Percentiles rank a stretch among this genome's conserved stretches.
Evolutionary conservation across 768 basidiomycete species (phyloP).

Genomic region (Pleurotus pulmonarius): DNA sequence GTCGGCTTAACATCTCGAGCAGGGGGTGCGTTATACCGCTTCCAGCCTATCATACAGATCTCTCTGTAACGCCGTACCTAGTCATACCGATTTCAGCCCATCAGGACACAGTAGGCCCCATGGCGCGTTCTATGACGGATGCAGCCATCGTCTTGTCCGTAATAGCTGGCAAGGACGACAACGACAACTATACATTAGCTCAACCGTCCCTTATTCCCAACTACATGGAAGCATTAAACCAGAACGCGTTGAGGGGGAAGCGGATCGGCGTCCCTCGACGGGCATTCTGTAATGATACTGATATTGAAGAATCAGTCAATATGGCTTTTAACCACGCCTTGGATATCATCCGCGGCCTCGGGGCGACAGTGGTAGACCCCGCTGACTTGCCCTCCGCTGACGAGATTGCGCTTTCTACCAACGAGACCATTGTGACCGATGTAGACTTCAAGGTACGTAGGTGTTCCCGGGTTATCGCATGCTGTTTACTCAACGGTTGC

Average conservation of each 20-base stretch:
- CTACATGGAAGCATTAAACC: constrained; percentile 48
- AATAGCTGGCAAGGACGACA: constrained; percentile 52
- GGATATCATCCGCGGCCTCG: constrained; percentile 30
- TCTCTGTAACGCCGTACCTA: constrained; percentile 14
- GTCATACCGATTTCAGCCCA: constrained; percentile 55
- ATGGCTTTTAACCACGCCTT: constrained; percentile 38
- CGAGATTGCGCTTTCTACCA: constrained; percentile 62
- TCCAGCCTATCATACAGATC: neutral
- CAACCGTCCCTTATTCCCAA: constrained; percentile 53
- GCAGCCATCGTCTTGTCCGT: constrained; percentile 52
- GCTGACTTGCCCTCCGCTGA: constrained; percentile 56
- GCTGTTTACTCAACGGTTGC: neutral
- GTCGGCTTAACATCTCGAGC: constrained; percentile 57
- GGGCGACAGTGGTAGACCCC: constrained; percentile 57
- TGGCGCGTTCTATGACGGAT: constrained; percentile 50
- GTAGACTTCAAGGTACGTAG: constrained; percentile 54
- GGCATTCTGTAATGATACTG: constrained; percentile 29
- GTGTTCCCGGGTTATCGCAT: neutral
- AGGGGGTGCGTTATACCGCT: constrained; percentile 34
- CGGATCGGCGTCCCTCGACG: constrained; percentile 52
- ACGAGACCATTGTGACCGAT: constrained; percentile 88
- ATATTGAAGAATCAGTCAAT: constrained; percentile 29
- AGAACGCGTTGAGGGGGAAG: constrained; percentile 43
- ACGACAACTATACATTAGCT: constrained; percentile 50
- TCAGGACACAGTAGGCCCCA: constrained; percentile 59